A percentile compares a stretch with the other conserved stretches of the same genome.
phyloP scores from a whole-genome alignment of 257 asterid species.

The Lantana camara region DNA sequence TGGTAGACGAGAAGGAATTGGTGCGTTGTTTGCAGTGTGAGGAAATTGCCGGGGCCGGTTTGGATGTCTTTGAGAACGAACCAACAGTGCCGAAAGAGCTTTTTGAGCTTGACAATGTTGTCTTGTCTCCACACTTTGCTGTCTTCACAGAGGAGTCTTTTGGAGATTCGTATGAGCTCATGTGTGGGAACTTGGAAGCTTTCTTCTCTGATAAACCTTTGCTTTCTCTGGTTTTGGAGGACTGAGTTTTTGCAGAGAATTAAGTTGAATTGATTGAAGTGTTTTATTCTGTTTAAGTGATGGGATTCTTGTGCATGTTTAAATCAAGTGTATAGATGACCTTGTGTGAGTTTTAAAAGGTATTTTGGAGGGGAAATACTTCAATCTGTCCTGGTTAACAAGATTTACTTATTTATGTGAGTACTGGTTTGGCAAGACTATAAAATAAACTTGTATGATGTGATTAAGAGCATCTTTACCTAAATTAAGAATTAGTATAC shows the following conservation, averaged over 20 bases:
- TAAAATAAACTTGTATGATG: no score
- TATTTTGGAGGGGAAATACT: no score
- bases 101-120: constrained; percentile 54
- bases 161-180: constrained; percentile 35
- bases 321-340: no score
- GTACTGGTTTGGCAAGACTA: no score
- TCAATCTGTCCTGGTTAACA: no score
- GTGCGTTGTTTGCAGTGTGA: constrained; percentile 47
- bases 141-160: constrained; percentile 47
- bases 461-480: no score
- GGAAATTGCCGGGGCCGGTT: constrained; percentile 61
- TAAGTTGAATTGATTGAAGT: no score
- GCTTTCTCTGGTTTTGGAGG: constrained; percentile 31
- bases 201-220: constrained; percentile 59
- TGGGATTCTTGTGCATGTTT: no score
- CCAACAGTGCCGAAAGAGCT: constrained; percentile 53
- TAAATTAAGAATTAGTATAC: no score
- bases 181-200: constrained; percentile 57
- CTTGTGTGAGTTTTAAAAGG: no score
- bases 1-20: constrained; percentile 56
- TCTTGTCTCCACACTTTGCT: constrained; percentile 58
- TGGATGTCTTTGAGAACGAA: constrained; percentile 73
- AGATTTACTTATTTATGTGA: no score
- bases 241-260: not conserved
- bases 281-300: no score